These are phyloP conservation scores for Candolleomyces eurysporus DNA, from an alignment of 768 basidiomycete genomes.

Conservation along the genomic window DNA sequence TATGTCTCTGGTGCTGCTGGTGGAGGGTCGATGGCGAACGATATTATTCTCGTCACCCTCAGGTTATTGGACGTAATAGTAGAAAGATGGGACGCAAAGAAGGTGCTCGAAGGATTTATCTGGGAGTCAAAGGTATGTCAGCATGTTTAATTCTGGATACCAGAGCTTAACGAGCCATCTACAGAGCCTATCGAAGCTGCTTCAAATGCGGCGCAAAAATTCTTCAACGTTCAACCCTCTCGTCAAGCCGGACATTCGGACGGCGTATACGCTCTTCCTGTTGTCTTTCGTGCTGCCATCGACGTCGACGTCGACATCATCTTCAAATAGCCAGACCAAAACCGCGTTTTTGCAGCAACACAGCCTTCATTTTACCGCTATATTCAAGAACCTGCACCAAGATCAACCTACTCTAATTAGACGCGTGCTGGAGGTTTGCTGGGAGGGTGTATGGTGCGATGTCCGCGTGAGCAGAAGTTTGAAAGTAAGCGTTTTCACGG, in stretches of 20 bases:
- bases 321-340: constrained; percentile 43
- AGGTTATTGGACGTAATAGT: constrained; percentile 64
- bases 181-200: constrained; percentile 63
- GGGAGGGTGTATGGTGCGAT: constrained; percentile 78
- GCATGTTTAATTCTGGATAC: not conserved
- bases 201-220: constrained; percentile 67
- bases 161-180: not conserved
- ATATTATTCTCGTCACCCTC: constrained; percentile 63
- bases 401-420: constrained; percentile 63
- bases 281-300: constrained; percentile 64
- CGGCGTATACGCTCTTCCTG: constrained; percentile 69
- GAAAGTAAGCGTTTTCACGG: constrained; percentile 64
- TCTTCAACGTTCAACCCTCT: constrained; percentile 41
- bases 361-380: constrained; percentile 55
- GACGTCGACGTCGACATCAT: constrained; percentile 25
- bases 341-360: constrained; percentile 68
- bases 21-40: constrained; percentile 31
- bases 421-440: constrained; percentile 68
- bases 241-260: constrained; percentile 73
- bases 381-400: constrained; percentile 72
- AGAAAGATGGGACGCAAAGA: constrained; percentile 58
- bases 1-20: constrained; percentile 56
- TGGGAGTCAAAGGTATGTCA: constrained; percentile 72
- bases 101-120: constrained; percentile 64
- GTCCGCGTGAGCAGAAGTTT: constrained; percentile 65